Evolutionary conservation across 1,284 basidiomycete species (phyloP).

Genomic region (Coriolopsis trogii): DNA sequence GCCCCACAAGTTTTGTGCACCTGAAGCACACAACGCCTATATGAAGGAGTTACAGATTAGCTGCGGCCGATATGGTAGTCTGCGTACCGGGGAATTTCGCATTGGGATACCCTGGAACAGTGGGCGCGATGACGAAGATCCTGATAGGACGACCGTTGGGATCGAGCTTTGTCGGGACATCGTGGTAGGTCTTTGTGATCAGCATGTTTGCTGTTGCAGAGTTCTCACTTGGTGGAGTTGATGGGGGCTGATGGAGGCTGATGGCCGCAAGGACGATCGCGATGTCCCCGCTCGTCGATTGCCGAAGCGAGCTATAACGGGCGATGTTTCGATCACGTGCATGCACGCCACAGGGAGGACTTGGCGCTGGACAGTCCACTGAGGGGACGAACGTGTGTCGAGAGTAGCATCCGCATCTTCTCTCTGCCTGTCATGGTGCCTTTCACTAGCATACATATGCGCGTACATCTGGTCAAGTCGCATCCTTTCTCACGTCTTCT

Average conservation of each 20-base stretch:
- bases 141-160: constrained; percentile 69
- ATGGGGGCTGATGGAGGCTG: background rate
- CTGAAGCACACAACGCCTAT: constrained; percentile 81
- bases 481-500: background rate
- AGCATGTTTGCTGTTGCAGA: constrained; percentile 51
- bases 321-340: constrained; percentile 19
- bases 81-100: constrained; percentile 77
- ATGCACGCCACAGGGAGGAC: background rate
- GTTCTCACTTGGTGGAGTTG: background rate
- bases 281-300: background rate
- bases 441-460: constrained; percentile 1
- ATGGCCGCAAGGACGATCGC: background rate
- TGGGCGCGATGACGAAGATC: constrained; percentile 77
- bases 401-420: background rate
- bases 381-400: constrained; percentile 18
- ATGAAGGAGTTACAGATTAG: too few relatives aligned
- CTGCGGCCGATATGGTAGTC: constrained; percentile 13
- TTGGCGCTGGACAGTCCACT: too few relatives aligned
- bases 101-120: constrained; percentile 71
- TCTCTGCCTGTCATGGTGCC: constrained; percentile 3
- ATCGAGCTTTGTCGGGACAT: constrained; percentile 72
- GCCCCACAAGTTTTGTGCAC: constrained; percentile 36
- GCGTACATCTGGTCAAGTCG: background rate
- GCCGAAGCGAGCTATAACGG: background rate
- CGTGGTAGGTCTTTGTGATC: constrained; percentile 77